phyloP scores from a whole-genome alignment of 257 asterid genomes.

The Plantago elongata region DNA sequence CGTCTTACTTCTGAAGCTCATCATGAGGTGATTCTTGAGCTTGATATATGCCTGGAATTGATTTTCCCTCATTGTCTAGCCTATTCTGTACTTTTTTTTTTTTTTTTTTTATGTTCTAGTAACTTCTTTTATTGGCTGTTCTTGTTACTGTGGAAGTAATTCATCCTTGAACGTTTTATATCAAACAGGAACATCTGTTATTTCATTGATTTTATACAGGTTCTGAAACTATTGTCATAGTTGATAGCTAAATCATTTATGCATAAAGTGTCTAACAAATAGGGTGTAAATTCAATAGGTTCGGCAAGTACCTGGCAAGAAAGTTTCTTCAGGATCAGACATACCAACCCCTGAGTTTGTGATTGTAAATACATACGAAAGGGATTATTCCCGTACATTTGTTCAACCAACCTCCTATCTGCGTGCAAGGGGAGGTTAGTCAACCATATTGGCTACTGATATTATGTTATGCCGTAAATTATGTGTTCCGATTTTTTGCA shows the following conservation, averaged over 20 bases:
- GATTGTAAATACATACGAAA: constrained; percentile 88
- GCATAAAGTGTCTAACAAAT: neutral
- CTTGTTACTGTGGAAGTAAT: no score
- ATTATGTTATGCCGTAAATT: constrained; percentile 3
- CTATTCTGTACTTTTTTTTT: no score
- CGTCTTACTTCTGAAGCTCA: constrained; percentile 79
- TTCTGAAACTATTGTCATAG: no score
- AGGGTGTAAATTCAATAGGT: constrained; percentile 35
- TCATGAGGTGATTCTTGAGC: constrained; percentile 47
- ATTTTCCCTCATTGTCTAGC: neutral
- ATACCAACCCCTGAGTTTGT: constrained; percentile 94
- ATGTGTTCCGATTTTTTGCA: constrained; percentile 18
- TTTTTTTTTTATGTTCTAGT: no score
- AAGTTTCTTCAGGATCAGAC: constrained; percentile 51
- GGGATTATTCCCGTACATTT: constrained; percentile 91
- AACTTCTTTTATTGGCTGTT: no score
- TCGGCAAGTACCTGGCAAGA: constrained; percentile 61
- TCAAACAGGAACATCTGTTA: no score
- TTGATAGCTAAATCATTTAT: no score
- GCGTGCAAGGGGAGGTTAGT: constrained; percentile 93
- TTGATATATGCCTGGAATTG: no score
- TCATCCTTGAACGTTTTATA: no score
- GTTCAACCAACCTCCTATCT: constrained; percentile 80
- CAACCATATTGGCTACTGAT: constrained; percentile 15
- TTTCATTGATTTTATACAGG: no score